These are phyloP conservation scores for Euphorbia schlechtendalii DNA, from an alignment of 441 rosid genomes.

Conservation along the genomic window DNA sequence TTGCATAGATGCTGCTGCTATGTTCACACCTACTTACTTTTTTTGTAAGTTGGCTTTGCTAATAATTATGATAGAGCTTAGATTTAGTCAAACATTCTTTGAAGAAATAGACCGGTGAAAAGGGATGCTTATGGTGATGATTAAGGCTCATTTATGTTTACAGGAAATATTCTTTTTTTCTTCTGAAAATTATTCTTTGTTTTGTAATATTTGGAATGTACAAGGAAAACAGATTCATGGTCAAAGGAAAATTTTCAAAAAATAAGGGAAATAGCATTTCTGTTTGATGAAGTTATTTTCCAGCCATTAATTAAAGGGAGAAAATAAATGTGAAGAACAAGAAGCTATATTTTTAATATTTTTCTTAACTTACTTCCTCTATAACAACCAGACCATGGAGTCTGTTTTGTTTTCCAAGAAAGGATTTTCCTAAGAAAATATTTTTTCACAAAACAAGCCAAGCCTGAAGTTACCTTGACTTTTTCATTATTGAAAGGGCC, in stretches of 20 bases:
- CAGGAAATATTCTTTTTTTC: background rate
- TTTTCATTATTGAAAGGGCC: constrained; percentile 2
- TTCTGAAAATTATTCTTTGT: background rate
- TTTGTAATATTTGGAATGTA: background rate
- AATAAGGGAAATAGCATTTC: too few species aligned
- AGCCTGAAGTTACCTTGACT: background rate
- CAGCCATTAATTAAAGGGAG: background rate
- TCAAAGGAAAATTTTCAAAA: background rate
- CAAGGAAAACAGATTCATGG: background rate
- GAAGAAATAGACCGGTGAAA: too few species aligned
- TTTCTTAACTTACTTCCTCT: background rate
- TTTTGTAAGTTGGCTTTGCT: too few species aligned
- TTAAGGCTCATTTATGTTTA: background rate
- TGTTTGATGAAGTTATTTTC: background rate
- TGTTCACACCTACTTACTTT: too few species aligned
- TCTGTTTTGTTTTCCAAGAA: background rate
- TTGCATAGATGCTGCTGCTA: too few species aligned
- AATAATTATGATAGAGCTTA: too few species aligned
- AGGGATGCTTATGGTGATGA: too few species aligned
- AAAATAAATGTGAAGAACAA: background rate
- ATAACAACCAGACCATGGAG: background rate
- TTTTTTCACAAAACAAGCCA: background rate
- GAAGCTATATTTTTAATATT: background rate
- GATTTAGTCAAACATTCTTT: too few species aligned
- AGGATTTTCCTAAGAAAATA: background rate